Evolutionary conservation across 2,329 filamentous ascomycete species (phyloP).

Genomic region (Colletotrichum sp.): DNA sequence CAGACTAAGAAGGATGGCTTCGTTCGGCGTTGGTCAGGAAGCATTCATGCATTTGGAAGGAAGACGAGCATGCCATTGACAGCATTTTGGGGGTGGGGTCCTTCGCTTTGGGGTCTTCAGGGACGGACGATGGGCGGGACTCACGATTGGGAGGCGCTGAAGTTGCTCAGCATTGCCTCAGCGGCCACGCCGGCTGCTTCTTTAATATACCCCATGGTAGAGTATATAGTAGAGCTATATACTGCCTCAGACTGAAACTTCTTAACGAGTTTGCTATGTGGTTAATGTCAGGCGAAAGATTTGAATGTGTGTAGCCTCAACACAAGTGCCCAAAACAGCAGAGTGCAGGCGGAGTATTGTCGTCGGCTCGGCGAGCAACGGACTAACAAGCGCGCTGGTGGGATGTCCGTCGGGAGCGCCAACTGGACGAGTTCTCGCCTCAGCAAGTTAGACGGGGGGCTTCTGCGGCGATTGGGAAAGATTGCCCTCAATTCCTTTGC

Average conservation of each 20-base stretch:
- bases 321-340: background rate
- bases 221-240: constrained; percentile 14
- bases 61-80: constrained; percentile 12
- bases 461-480: background rate
- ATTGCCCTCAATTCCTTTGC: background rate
- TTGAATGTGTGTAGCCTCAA: background rate
- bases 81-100: constrained; percentile 2
- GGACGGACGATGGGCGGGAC: background rate
- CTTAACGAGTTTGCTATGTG: no score
- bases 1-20: background rate
- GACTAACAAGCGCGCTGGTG: background rate
- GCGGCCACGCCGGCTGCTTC: background rate
- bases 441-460: background rate
- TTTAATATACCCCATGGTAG: constrained; percentile 21
- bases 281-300: background rate
- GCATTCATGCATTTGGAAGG: constrained; percentile 22
- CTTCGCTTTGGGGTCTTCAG: constrained; percentile 4
- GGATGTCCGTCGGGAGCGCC: background rate
- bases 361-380: background rate
- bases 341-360: background rate
- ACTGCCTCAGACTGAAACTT: background rate
- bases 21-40: constrained; percentile 21
- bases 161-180: background rate
- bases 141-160: background rate
- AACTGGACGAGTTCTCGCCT: background rate